Conservation (phyloP, 106 monocot genomes). For the Dioscorea alata region DNA sequence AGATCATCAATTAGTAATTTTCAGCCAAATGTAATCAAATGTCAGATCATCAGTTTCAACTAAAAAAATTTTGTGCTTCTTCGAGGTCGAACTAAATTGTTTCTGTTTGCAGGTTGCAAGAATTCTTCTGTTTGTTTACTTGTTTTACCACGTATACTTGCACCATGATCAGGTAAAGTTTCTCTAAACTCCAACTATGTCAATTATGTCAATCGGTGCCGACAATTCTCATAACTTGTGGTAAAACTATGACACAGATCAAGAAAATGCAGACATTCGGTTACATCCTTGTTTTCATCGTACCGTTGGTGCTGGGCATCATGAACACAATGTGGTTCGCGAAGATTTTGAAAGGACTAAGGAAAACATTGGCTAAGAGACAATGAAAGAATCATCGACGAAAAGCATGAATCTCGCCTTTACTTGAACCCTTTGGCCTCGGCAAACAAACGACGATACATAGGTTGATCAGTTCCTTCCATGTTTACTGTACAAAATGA, state of each 20-base stretch:
- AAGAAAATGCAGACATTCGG: conserved; percentile 25
- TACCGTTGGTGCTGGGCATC: conserved; percentile 17
- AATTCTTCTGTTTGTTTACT: conserved; percentile 16
- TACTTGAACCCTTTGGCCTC: not conserved
- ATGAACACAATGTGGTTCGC: conserved; percentile 37
- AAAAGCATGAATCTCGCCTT: not conserved
- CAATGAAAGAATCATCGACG: not conserved
- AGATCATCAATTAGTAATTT: no score
- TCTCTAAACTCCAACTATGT: not conserved
- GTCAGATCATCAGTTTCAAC: not conserved
- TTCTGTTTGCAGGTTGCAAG: conserved; percentile 10
- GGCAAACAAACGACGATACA: no score
- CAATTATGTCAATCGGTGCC: not conserved
- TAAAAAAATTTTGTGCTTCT: not conserved
- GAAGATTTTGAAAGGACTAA: conserved; percentile 31
- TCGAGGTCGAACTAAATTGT: not conserved
- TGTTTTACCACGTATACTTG: conserved; percentile 11
- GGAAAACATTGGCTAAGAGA: conserved; percentile 30
- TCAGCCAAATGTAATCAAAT: no score
- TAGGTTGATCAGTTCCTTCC: no score
- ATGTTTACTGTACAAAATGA: no score
- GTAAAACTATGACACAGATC: conserved; percentile 5
- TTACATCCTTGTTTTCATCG: conserved; percentile 19
- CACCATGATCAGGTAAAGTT: conserved; percentile 19
- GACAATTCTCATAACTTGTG: not conserved